These are phyloP conservation scores for Solanum peruvianum DNA, from an alignment of 257 asterid genomes.

Conservation along the genomic window DNA sequence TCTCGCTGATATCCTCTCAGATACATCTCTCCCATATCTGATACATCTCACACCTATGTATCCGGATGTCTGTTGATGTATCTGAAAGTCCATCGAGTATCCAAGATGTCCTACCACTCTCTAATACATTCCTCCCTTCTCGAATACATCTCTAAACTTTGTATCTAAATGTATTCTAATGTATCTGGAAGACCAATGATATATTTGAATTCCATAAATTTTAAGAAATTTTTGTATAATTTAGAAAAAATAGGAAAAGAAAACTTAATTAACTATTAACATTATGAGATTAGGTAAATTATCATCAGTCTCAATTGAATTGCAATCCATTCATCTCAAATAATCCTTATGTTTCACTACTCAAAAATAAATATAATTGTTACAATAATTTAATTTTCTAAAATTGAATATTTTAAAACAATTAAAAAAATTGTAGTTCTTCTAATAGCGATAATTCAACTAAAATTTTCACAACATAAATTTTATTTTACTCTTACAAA, in stretches of 20 bases:
- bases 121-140: no score
- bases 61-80: background rate
- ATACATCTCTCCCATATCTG: background rate
- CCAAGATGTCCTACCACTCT: background rate
- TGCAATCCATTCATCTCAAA: background rate
- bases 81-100: no score
- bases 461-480: no score
- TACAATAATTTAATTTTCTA: background rate
- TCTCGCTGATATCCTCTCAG: background rate
- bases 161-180: background rate
- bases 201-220: no score
- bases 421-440: no score
- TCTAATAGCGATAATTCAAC: no score
- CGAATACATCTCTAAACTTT: background rate
- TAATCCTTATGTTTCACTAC: background rate
- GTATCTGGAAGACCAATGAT: no score
- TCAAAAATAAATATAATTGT: no score
- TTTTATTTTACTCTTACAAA: no score
- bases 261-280: background rate
- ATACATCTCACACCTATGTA: background rate
- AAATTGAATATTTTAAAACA: background rate
- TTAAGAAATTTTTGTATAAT: no score
- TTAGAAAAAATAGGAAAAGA: rapidly evolving
- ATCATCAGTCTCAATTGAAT: background rate
- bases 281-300: no score